Evolutionary conservation across 805 yeast species (phyloP), one percentile per base, ranked within the genome.

Genomic region (Candida peoriensis): DNA sequence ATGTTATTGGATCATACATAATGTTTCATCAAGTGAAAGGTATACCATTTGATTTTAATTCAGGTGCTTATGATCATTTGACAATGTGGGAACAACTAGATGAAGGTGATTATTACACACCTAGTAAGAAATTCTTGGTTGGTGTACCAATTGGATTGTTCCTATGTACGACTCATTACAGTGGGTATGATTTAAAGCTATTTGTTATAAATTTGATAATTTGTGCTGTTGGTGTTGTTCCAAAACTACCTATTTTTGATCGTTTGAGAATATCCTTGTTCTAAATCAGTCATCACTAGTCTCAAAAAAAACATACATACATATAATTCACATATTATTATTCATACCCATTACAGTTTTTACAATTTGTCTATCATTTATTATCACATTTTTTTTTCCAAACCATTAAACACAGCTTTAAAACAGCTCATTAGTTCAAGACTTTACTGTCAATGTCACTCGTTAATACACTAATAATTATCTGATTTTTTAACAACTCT

Each of bases 41-140:
- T 24, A 88, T 95, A 2, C 98, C 98, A 1, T 93, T 90, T 56
- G 98, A 93, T 50, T 89, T 90, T 66, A 93, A 89, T 55, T 81
- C 84, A 26, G 98, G 98, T 28, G 97, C 97, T 0, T 93, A 83
- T 61, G 98, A 90, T 57, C 81, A 86, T 53, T 70, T 90, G 47
- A 93, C 96, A 16, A 87, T 90, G 97, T 90, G 98, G 98, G 98
- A 90, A 61, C 98, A 90, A 61, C 81, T 68, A 24, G 94, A 85
- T 58, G 79, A 89, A 52, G 98, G 97, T 39, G 97, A 88, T 55
- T 95, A 88, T 60, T 90, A 89, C 58, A 93, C 98, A 0, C 98
- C 98, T 10, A 80, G 96, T 24, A 89, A 93, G 68, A 90, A 90
- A 61, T 90, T 88, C 55, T 67, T 90, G 46, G 74, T 90, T 64